A percentile compares a stretch with the other conserved stretches of the same genome.
These are phyloP conservation scores for Datisca glomerata DNA, from an alignment of 306 rosid species.

Conservation along the genomic window DNA sequence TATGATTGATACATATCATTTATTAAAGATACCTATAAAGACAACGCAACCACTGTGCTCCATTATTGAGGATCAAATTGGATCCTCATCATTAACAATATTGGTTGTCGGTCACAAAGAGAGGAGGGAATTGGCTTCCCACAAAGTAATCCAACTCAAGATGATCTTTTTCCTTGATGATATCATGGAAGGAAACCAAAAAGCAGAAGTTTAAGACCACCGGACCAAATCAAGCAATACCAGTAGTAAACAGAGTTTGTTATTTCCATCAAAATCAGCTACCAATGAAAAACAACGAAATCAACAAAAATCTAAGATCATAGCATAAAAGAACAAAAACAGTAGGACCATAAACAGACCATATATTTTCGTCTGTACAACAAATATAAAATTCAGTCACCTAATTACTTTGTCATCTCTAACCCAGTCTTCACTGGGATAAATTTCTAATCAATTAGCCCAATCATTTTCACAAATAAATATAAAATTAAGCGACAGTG, in stretches of 20 bases:
- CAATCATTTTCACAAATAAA: conserved; percentile 5
- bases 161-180: too few relatives aligned
- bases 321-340: not conserved
- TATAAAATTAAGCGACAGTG: conserved; percentile 52
- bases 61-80: not conserved
- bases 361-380: not conserved
- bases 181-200: too few relatives aligned
- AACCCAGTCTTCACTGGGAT: not conserved
- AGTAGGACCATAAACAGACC: not conserved
- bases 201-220: too few relatives aligned
- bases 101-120: not conserved
- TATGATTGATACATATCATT: not conserved
- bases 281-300: not conserved
- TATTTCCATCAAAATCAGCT: not conserved
- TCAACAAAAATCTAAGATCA: not conserved
- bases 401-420: not conserved
- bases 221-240: not conserved
- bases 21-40: not conserved
- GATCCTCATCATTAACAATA: not conserved
- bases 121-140: too few relatives aligned
- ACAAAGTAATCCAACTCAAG: too few relatives aligned
- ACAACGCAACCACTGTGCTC: not conserved
- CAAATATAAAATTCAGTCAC: not conserved
- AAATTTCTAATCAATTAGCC: not conserved
- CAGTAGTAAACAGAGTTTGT: not conserved